Conservation (phyloP, 1,139 yeast species). For the Saccharomycopsis hybrid region DNA sequence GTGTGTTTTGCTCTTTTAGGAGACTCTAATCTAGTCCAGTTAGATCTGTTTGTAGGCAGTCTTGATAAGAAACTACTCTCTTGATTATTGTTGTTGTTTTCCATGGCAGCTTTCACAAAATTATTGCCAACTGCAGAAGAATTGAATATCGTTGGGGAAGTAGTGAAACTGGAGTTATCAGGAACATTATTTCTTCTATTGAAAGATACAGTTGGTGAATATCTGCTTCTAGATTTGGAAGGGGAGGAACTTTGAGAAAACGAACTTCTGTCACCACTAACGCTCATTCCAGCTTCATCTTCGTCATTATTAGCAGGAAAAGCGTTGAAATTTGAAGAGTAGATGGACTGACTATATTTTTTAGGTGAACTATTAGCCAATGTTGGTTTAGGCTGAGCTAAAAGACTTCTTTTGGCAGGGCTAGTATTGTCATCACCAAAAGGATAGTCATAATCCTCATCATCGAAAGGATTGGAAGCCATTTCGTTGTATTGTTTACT, state of each 20-base stretch:
- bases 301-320: slow-evolving; percentile 13
- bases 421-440: slow-evolving; percentile 4
- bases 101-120: slow-evolving; percentile 27
- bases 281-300: too few relatives aligned
- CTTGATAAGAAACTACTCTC: slow-evolving; percentile 7
- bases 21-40: slow-evolving; percentile 56
- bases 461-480: slow-evolving; percentile 18
- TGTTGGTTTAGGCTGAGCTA: slow-evolving; percentile 16
- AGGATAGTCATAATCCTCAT: slow-evolving; percentile 19
- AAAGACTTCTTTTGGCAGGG: slow-evolving; percentile 13
- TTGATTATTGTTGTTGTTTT: slow-evolving; percentile 20
- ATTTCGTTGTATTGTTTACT: too few relatives aligned
- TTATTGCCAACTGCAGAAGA: slow-evolving; percentile 26
- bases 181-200: slow-evolving; percentile 21
- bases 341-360: slow-evolving; percentile 11
- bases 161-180: slow-evolving; percentile 8
- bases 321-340: slow-evolving; percentile 16
- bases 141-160: slow-evolving; percentile 21
- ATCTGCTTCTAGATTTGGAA: slow-evolving; percentile 22
- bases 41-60: slow-evolving; percentile 41
- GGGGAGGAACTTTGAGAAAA: slow-evolving; percentile 10
- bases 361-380: slow-evolving; percentile 18
- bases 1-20: slow-evolving; percentile 52
- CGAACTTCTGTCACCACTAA: not conserved
- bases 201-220: slow-evolving; percentile 32